Evolutionary conservation across 768 basidiomycete species (phyloP), one percentile per base, ranked within the genome.

Genomic region (Leucocoprinus sp.): DNA sequence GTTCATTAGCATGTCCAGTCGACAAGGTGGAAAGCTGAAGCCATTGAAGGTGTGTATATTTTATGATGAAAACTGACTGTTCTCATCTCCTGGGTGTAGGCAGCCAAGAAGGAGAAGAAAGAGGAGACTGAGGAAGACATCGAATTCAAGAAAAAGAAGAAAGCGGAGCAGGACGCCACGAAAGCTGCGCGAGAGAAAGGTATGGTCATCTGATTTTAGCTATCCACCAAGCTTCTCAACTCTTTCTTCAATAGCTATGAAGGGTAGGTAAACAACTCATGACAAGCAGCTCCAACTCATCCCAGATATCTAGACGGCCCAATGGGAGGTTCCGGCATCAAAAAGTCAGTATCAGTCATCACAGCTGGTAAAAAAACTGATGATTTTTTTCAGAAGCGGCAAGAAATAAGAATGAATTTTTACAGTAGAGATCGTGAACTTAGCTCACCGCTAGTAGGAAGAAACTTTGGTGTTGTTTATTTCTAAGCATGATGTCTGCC

Each of bases 11-110:
- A 82, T 82, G 80, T 66, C 78, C 23, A 65, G 72, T 59, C 75
- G 85, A 67, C 82, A 86, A 70, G 86, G 84, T 51, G 89, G 88
- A 59, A 91, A 92, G 66, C 58, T 82, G 43, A 92, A 92, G 75
- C 89, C 89, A 43, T 65, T 91, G 54, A 91, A 91, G 86, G 88
- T 81, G 33, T 50, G 42, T 46, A 23, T 40, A 29, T 36, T 36
- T 18, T 52, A 3, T 21, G 33, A 7, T 23, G 28, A 15, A 21
- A 37, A 43, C 42, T 27, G 12, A 22, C 34, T 48, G 26, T 37
- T 27, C 35, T 48, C 33, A 49, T 43, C 29, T 42, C 18, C 39
- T 41, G 31, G 42, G 22, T 18, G 11, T 51, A 92, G 88, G 80
- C 85, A 42, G 73, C 89, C 33, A 92, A 90, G 79, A 91, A 91